Evolutionary conservation across 1,284 basidiomycete genomes (phyloP).

Genomic region (Quambalaria eucalypti): DNA sequence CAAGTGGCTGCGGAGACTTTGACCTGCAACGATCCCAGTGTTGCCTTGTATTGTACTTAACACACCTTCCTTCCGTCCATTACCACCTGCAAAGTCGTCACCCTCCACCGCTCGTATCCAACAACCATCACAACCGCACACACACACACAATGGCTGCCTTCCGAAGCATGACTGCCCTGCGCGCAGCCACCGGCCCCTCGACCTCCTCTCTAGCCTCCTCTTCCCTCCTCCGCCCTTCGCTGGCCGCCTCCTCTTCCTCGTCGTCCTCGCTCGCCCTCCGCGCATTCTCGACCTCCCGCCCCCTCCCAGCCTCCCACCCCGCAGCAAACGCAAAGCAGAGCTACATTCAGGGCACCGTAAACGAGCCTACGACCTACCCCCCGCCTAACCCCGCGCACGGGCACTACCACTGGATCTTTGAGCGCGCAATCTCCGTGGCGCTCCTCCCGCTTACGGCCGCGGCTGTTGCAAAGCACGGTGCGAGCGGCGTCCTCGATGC

Average conservation of each 20-base stretch:
- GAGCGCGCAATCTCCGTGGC: conserved; percentile 80
- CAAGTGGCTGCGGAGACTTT: no score
- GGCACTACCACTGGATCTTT: conserved; percentile 96
- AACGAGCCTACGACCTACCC: conserved; percentile 92
- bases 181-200: not conserved
- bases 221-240: no score
- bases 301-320: conserved; percentile 2
- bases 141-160: not conserved
- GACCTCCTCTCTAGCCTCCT: not conserved
- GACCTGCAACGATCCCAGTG: no score
- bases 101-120: not conserved
- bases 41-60: no score
- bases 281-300: not conserved
- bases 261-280: not conserved
- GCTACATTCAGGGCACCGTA: conserved; percentile 78
- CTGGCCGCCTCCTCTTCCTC: not conserved
- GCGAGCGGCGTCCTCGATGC: conserved; percentile 60
- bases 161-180: not conserved
- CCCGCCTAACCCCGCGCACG: conserved; percentile 60
- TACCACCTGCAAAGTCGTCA: not conserved
- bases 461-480: conserved; percentile 45
- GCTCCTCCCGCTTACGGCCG: conserved; percentile 64
- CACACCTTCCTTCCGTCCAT: no score
- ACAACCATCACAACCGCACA: not conserved
- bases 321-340: not conserved